phyloP scores from a whole-genome alignment of 495 filamentous ascomycete species.

The Poronia punctata region DNA sequence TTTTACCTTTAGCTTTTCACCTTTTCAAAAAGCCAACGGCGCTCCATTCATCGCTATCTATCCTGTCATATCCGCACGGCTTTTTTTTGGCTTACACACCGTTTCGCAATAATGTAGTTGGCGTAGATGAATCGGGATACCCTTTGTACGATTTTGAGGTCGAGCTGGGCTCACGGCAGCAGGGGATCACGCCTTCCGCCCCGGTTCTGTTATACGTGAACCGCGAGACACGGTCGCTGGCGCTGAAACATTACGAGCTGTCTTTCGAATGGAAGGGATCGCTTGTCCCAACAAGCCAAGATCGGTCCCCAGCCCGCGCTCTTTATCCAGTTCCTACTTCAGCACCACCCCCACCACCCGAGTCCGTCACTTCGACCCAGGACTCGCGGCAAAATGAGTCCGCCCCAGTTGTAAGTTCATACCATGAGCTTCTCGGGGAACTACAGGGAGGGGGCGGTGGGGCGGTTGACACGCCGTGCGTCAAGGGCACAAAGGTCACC shows the following conservation, averaged over 20 bases:
- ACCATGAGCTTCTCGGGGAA: conserved; percentile 8
- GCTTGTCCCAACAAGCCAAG: conserved; percentile 14
- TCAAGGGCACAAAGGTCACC: too few relatives aligned
- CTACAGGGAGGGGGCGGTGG: too few relatives aligned
- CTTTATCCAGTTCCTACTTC: neutral
- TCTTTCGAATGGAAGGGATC: conserved; percentile 36
- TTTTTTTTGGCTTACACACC: neutral
- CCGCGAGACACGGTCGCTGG: conserved; percentile 36
- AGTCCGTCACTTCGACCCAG: neutral
- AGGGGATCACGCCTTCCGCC: conserved; percentile 8
- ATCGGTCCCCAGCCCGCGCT: neutral
- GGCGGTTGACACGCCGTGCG: neutral
- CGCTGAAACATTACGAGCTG: conserved; percentile 33
- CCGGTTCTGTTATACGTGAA: conserved; percentile 34
- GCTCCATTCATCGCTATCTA: neutral
- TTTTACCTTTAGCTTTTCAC: too few relatives aligned
- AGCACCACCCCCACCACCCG: neutral
- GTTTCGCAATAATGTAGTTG: neutral
- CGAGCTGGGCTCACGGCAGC: conserved; percentile 1
- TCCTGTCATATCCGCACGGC: neutral
- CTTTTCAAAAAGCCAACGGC: conserved; percentile 9
- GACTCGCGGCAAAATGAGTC: neutral
- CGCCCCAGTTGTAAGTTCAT: conserved; percentile 4
- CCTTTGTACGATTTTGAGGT: neutral
- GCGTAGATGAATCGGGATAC: neutral